These are phyloP conservation scores for Calonectria pseudoreteaudii DNA, from an alignment of 2,329 filamentous ascomycete genomes.

Conservation along the genomic window DNA sequence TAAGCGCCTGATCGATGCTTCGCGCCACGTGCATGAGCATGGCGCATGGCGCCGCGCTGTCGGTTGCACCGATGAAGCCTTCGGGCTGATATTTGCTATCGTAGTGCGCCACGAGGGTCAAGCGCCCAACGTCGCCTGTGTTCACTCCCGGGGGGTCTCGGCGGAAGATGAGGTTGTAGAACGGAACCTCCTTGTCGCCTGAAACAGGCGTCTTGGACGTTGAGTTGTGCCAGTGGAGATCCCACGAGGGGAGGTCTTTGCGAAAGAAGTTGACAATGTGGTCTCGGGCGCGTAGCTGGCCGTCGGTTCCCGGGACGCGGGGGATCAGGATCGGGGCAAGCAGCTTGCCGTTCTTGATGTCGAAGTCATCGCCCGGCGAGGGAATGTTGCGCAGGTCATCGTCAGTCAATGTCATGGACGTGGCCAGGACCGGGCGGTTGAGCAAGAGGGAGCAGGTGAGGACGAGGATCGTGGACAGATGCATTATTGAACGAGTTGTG, in stretches of 20 bases:
- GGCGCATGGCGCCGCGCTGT: constrained; percentile 94
- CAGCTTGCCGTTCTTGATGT: constrained; percentile 80
- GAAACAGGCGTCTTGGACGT: constrained; percentile 84
- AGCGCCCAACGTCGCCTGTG: constrained; percentile 78
- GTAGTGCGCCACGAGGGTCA: constrained; percentile 94
- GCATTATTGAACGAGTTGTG: constrained; percentile 30
- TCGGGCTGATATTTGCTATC: constrained; percentile 84
- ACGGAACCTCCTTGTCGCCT: constrained; percentile 78
- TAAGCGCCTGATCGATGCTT: constrained; percentile 83
- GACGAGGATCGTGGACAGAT: constrained; percentile 33
- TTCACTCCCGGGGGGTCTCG: constrained; percentile 88
- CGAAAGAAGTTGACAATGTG: constrained; percentile 90
- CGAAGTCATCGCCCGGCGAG: constrained; percentile 78
- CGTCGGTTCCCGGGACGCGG: constrained; percentile 87
- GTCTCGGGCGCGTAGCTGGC: constrained; percentile 76
- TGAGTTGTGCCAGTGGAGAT: constrained; percentile 88
- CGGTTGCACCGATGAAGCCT: constrained; percentile 93
- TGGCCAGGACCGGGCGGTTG: constrained; percentile 41
- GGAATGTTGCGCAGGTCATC: constrained; percentile 78
- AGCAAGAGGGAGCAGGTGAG: constrained; percentile 33
- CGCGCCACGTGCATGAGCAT: constrained; percentile 90
- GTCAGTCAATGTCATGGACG: constrained; percentile 74
- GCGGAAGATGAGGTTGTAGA: constrained; percentile 86
- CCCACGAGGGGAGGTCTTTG: constrained; percentile 81
- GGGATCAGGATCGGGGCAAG: constrained; percentile 89